Conservation (phyloP, 202 grass and related monocot genomes). For the Bolboschoenoplectus hybrid region DNA sequence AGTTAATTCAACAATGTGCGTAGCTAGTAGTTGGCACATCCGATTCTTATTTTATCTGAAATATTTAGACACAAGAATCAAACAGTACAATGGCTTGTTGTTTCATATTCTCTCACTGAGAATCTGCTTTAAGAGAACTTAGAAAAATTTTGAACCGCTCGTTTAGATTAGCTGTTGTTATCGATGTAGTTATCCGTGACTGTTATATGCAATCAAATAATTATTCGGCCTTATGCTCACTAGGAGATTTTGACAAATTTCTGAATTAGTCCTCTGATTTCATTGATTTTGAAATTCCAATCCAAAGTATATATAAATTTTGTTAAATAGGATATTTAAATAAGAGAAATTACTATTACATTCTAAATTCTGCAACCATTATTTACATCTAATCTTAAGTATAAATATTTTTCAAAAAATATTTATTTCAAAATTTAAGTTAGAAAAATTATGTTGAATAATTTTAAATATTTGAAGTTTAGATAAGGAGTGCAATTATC, state of each 20-base stretch:
- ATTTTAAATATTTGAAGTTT: too few species aligned
- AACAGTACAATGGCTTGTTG: not conserved
- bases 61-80: not conserved
- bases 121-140: conserved; percentile 23
- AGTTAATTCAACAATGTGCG: not conserved
- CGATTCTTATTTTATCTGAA: not conserved
- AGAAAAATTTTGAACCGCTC: conserved; percentile 21
- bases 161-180: conserved; percentile 36
- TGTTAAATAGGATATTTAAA: not conserved
- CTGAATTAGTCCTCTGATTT: not conserved
- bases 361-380: too few species aligned
- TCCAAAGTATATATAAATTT: not conserved
- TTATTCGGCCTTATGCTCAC: conserved; percentile 4
- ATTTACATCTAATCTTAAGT: too few species aligned
- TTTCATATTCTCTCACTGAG: conserved; percentile 6
- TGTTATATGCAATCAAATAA: conserved; percentile 33
- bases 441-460: too few species aligned
- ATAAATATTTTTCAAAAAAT: too few species aligned
- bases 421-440: too few species aligned
- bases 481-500: too few species aligned
- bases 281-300: not conserved
- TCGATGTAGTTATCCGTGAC: conserved; percentile 36
- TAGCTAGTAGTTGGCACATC: not conserved
- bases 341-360: not conserved
- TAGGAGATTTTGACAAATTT: not conserved